Evolutionary conservation across 2,329 filamentous ascomycete species (phyloP).

Genomic region (Chlorencoelia australis): DNA sequence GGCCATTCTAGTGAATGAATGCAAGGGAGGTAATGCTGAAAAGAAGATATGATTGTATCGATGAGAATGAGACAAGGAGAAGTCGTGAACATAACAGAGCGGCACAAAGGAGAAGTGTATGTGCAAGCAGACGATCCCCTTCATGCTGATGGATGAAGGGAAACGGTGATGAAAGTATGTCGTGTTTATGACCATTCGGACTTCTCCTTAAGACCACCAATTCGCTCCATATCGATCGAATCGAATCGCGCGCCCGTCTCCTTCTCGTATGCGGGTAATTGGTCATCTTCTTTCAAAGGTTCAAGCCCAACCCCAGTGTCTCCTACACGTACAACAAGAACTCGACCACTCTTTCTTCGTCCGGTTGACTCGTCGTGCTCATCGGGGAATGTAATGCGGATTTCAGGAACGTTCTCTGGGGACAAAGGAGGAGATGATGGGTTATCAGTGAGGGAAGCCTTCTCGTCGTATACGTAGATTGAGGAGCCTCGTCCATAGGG

Average conservation of each 20-base stretch:
- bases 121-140: no score
- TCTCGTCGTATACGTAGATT: constrained; percentile 69
- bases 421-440: constrained; percentile 66
- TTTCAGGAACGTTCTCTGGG: constrained; percentile 81
- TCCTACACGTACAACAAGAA: constrained; percentile 84
- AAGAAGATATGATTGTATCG: no score
- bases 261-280: constrained; percentile 82
- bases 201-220: constrained; percentile 93
- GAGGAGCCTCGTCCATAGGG: constrained; percentile 49
- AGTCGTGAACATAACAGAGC: no score
- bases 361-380: constrained; percentile 75
- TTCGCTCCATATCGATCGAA: constrained; percentile 86
- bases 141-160: no score
- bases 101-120: no score
- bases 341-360: constrained; percentile 71
- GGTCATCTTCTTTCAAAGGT: constrained; percentile 64
- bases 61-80: no score
- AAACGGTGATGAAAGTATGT: not conserved
- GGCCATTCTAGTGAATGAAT: no score
- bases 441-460: constrained; percentile 68
- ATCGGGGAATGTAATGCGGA: constrained; percentile 95
- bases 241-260: constrained; percentile 73
- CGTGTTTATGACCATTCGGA: constrained; percentile 17
- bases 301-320: constrained; percentile 83
- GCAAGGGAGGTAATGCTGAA: no score